phyloP scores from a whole-genome alignment of 192 early-diverging fungal species.

The Coemansia javaensis region DNA sequence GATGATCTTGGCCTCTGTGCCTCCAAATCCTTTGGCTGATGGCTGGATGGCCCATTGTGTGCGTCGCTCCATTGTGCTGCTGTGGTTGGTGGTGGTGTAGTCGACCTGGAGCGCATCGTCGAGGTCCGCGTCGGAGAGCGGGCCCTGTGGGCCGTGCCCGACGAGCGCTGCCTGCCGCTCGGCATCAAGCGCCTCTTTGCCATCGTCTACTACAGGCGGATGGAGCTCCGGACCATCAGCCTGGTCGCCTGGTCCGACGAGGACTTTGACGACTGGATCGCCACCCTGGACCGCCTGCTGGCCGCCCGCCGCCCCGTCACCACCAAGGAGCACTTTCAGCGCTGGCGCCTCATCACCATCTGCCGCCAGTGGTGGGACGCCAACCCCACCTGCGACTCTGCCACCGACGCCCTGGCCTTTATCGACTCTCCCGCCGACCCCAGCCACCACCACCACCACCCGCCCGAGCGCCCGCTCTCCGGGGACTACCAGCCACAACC shows the following conservation, averaged over 20 bases:
- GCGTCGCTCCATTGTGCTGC: too few species aligned
- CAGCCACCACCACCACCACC: not conserved
- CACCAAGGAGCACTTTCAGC: slow-evolving; percentile 24
- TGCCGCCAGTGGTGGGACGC: slow-evolving; percentile 46
- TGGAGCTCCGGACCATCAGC: slow-evolving; percentile 34
- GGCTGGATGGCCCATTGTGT: too few species aligned
- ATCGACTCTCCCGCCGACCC: slow-evolving; percentile 10
- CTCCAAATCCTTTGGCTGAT: too few species aligned
- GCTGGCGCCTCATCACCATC: slow-evolving; percentile 43
- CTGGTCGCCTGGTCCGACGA: slow-evolving; percentile 31
- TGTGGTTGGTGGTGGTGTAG: slow-evolving; percentile 3
- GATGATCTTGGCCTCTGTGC: too few species aligned
- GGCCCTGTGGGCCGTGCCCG: slow-evolving; percentile 43
- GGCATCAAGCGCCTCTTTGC: slow-evolving; percentile 40
- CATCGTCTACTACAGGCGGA: slow-evolving; percentile 41
- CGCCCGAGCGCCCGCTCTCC: not conserved
- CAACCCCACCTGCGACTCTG: slow-evolving; percentile 29
- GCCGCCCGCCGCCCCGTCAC: slow-evolving; percentile 27
- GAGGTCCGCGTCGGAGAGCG: slow-evolving; percentile 41
- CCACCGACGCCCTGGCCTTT: slow-evolving; percentile 28
- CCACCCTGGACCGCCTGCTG: slow-evolving; percentile 29
- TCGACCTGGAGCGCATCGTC: slow-evolving; percentile 50
- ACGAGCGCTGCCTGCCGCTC: slow-evolving; percentile 36
- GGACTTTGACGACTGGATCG: slow-evolving; percentile 38
- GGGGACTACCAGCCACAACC: too few species aligned